phyloP scores from a whole-genome alignment of 768 basidiomycete species.

The Lactifluus pinguis region DNA sequence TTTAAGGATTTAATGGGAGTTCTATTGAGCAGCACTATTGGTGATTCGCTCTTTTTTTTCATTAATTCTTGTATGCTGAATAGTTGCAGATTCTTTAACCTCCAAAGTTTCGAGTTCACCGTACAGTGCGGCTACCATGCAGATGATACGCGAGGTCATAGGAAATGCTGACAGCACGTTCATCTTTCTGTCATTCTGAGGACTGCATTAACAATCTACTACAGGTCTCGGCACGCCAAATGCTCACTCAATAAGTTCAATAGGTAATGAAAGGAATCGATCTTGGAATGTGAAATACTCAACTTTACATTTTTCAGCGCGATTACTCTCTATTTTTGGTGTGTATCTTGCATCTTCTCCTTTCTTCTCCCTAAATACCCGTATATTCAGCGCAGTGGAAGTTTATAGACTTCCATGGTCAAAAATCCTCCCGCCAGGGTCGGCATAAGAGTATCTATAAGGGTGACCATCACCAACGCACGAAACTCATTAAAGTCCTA shows the following conservation, averaged over 20 bases:
- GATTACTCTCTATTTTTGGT: conserved; percentile 3
- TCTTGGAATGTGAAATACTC: neutral
- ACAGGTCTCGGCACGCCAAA: neutral
- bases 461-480: neutral
- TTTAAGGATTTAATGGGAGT: neutral
- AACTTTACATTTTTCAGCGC: neutral
- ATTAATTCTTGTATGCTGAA: neutral
- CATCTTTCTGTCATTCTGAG: neutral
- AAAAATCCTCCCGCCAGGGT: conserved; percentile 2
- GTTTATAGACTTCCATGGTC: conserved; percentile 8
- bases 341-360: neutral
- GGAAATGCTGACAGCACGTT: neutral
- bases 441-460: conserved; percentile 3
- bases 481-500: neutral
- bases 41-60: neutral
- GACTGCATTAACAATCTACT: neutral
- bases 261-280: conserved; percentile 1
- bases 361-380: neutral
- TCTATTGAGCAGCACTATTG: conserved; percentile 4
- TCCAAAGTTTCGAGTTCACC: conserved; percentile 5
- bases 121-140: conserved; percentile 1
- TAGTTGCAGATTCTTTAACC: neutral
- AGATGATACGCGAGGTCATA: conserved; percentile 1
- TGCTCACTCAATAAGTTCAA: neutral
- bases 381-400: neutral